Base-by-base conservation (phyloP, 1,139 yeast species). In the Dujonia santamariae region DNA sequence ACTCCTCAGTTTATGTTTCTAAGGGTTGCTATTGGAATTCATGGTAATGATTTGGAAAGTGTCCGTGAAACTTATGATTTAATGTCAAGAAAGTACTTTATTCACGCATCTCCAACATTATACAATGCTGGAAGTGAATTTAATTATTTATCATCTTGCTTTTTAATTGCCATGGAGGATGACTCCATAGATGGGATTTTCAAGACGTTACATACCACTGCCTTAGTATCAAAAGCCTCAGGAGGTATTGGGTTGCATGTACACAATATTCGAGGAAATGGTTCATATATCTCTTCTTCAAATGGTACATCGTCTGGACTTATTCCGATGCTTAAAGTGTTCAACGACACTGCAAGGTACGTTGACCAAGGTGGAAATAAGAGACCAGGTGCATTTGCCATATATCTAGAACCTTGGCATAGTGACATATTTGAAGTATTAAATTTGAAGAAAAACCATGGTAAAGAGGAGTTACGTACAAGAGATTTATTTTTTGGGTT, bases 331-430 rank as follows among this genome's bases (percentile, higher is more conserved):
- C 55, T 76, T 12, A 65, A 75, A 42, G 81, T 75, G 14, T 75
- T 75, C 54, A 75, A 76, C 48, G 69, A 74, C 47, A 75, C 80
- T 6, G 80, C 82, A 13, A 64, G 78, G 48, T 75, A 75, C 45
- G 82, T 76, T 19, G 81, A 76, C 44, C 82, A 76, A 50, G 82
- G 82, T 22, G 81, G 81, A 20, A 75, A 75, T 46, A 75, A 75
- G 53, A 54, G 82, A 44, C 82, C 82, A 0, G 81, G 82, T 28
- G 82, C 82, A 6, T 73, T 76, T 51, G 78, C 80, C n/a, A 59
- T 75, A 20, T 76, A 75, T 56, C 43, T 75, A 34, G 82, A 76
- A 46, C 81, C 82, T 31, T 76, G 82, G 82, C 82, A 76, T 54
- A 61, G 71, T 3, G 81, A 76, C 47, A 57, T 76, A 26, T 70